Evolutionary conservation across 1,284 basidiomycete genomes (phyloP), one percentile per base, ranked within the genome.

Genomic region (Puccinia polysora): DNA sequence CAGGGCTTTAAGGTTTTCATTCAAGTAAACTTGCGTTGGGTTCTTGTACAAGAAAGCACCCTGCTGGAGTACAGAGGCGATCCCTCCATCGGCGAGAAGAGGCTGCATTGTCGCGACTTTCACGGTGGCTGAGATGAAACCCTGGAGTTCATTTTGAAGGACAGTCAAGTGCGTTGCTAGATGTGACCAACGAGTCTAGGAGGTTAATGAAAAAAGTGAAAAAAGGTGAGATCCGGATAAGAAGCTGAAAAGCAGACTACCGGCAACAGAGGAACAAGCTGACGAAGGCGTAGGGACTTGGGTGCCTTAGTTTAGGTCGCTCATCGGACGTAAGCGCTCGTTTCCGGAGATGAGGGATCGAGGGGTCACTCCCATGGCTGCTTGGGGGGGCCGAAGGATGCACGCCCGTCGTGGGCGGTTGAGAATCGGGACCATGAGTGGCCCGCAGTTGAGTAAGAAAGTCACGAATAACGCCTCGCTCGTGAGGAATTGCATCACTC

Each of bases 131-230:
- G 69, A 14, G 10, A 72, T 45, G 20, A 55, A 38, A 14, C 69
- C 69, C 50, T 64, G 60, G 14, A 72, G 38, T 36, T 60, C 45
- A 36, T 72, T 72, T 56, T 72, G 69, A 20, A 72, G 50, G 10
- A 52, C 59, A 34, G 69, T 64, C 36, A 72, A 40, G 40, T 72
- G 69, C 49, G 47, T 45, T 25, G 49, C n/a, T 25, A 72, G 50
- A 14, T 47, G 60, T 14, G 60, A n/a, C 69, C 69, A 72, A 55
- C 53, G 59, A 32, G 59, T 72, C 69, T 72, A 63, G 25, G 36
- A n/a, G n/a, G 18, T n/a, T 38, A 30, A 38, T 18, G 32, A 32
- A 15, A 4, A n/a, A 38, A 5, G 6, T n/a, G 6, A 43, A 25
- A 2, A 25, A 10, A 7, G 23, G 43, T 25, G 25, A 43, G 23